phyloP scores from a whole-genome alignment of 2,329 filamentous ascomycete species.

The Calonectria multiphialidica region DNA sequence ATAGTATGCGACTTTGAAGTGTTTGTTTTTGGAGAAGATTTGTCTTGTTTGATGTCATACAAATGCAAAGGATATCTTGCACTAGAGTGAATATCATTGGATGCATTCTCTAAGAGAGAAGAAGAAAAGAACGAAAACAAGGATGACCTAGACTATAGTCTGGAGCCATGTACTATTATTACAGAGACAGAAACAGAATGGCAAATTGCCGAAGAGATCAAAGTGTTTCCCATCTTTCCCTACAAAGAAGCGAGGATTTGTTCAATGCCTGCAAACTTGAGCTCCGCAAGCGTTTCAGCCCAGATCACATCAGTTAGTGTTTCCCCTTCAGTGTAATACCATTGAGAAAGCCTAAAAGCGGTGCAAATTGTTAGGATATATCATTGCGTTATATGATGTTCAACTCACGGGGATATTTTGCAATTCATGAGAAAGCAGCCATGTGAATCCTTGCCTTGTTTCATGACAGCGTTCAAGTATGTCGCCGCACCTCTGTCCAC shows the following conservation, averaged over 20 bases:
- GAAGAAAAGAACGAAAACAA: background rate
- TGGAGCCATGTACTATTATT: background rate
- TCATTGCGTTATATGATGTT: rapidly evolving
- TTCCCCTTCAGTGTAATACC: conserved; percentile 31
- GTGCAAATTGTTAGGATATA: background rate
- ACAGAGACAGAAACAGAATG: no score
- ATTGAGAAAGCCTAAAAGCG: conserved; percentile 24
- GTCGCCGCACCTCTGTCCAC: conserved; percentile 57
- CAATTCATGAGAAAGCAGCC: conserved; percentile 64
- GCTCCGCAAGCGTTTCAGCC: conserved; percentile 31
- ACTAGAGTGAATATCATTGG: background rate
- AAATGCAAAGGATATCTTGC: background rate
- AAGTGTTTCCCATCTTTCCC: background rate
- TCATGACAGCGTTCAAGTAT: conserved; percentile 59
- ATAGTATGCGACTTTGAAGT: background rate
- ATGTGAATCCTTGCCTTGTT: conserved; percentile 62
- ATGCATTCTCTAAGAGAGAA: background rate
- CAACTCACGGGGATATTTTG: conserved; percentile 43
- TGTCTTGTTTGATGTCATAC: background rate
- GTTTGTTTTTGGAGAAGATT: background rate
- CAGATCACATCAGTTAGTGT: conserved; percentile 29
- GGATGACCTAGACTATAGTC: background rate
- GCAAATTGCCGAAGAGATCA: background rate
- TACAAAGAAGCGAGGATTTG: conserved; percentile 39
- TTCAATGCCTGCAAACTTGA: conserved; percentile 14